phyloP scores from a whole-genome alignment of 306 rosid genomes.

The Dicorynia guianensis region DNA sequence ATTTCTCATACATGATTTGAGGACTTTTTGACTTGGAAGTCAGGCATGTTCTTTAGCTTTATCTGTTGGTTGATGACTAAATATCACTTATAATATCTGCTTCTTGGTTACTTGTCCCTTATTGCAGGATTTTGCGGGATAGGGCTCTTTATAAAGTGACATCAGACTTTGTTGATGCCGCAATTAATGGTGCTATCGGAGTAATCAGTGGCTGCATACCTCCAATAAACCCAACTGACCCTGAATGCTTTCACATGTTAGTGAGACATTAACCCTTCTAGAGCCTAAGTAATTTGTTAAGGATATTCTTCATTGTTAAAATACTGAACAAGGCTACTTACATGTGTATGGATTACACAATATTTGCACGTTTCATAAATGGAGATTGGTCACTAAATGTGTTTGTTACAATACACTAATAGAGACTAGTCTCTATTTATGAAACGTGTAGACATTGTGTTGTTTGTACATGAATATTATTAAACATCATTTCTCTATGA shows the following conservation, averaged over 20 bases:
- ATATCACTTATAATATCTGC: slow-evolving; percentile 26
- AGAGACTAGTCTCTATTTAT: too few relatives aligned
- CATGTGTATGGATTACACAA: too few relatives aligned
- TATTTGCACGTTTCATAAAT: too few relatives aligned
- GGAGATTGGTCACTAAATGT: too few relatives aligned
- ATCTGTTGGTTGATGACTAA: slow-evolving; percentile 32
- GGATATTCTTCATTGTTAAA: slow-evolving; percentile 17
- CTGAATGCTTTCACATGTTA: slow-evolving; percentile 99
- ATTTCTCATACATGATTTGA: slow-evolving; percentile 18
- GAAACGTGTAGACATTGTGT: too few relatives aligned
- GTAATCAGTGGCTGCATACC: slow-evolving; percentile 96
- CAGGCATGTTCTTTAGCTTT: slow-evolving; percentile 17
- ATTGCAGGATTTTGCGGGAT: slow-evolving; percentile 88
- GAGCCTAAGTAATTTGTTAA: slow-evolving; percentile 19
- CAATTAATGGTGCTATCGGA: slow-evolving; percentile 92
- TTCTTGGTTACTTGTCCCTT: slow-evolving; percentile 31
- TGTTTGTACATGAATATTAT: too few relatives aligned
- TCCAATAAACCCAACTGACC: slow-evolving; percentile 98
- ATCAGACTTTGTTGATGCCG: slow-evolving; percentile 98
- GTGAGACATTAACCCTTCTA: slow-evolving; percentile 46
- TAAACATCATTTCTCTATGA: too few relatives aligned
- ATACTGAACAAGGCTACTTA: not conserved
- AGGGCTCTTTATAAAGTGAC: slow-evolving; percentile 99
- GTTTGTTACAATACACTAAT: too few relatives aligned
- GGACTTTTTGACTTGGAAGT: slow-evolving; percentile 33